A percentile compares a stretch with the other conserved stretches of the same genome.
These are phyloP conservation scores for Calamus simplicifolius DNA, from an alignment of 176 grass and related monocot species.

Conservation along the genomic window DNA sequence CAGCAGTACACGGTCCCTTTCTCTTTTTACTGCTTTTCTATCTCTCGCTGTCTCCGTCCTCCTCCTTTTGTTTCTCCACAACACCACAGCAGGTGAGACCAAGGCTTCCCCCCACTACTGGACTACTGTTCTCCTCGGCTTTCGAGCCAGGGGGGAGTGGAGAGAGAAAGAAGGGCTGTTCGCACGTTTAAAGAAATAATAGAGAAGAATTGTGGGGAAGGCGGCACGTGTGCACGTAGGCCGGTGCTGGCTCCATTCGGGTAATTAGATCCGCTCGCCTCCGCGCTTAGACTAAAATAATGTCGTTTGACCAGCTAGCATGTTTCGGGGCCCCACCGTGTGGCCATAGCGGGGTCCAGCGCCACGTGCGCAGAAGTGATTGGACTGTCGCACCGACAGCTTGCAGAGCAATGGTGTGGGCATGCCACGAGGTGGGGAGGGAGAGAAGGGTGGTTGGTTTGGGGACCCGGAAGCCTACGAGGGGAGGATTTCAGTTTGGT, in stretches of 20 bases:
- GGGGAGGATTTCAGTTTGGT: too few relatives aligned
- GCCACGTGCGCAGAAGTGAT: too few relatives aligned
- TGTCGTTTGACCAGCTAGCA: too few relatives aligned
- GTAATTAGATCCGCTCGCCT: too few relatives aligned
- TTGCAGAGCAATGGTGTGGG: too few relatives aligned
- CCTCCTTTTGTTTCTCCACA: not conserved
- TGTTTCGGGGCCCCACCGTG: too few relatives aligned
- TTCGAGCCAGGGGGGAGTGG: not conserved
- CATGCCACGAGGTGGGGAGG: too few relatives aligned
- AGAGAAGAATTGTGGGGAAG: not conserved
- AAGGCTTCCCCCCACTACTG: not conserved
- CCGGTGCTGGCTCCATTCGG: not conserved
- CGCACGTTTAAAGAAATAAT: not conserved
- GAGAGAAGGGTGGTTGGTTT: too few relatives aligned
- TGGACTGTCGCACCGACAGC: too few relatives aligned
- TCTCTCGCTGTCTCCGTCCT: slow-evolving; percentile 13
- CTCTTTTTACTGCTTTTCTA: slow-evolving; percentile 1
- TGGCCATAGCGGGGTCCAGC: too few relatives aligned
- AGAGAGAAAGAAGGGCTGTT: not conserved
- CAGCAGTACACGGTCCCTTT: slow-evolving; percentile 20
- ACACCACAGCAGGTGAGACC: slow-evolving; percentile 1
- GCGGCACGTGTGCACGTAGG: slow-evolving; percentile 58
- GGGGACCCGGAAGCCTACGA: too few relatives aligned
- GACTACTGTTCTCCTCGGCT: not conserved
- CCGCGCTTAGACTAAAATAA: too few relatives aligned